A percentile compares a stretch with the other conserved stretches of the same genome.
Conservation (phyloP, 1,139 yeast genomes). For the Protomyces arabidopsidicola region DNA sequence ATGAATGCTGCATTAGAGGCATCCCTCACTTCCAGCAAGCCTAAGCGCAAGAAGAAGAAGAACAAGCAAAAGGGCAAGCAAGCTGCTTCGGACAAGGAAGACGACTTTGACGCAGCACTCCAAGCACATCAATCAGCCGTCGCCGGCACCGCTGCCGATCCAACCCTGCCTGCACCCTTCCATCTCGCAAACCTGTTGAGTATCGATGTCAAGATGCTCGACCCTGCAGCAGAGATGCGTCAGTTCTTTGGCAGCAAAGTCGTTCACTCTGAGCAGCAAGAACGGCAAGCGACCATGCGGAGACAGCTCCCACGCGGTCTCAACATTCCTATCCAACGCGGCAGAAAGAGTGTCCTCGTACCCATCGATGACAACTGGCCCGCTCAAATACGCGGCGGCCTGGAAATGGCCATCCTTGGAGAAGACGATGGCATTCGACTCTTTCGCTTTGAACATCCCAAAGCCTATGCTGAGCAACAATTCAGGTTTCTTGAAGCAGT, state of each 20-base stretch:
- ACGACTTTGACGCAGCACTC: conserved; percentile 18
- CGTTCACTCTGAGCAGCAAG: conserved; percentile 62
- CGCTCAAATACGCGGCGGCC: conserved; percentile 62
- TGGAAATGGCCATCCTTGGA: conserved; percentile 53
- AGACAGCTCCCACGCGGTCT: conserved; percentile 47
- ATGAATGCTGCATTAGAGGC: background rate
- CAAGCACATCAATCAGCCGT: conserved; percentile 14
- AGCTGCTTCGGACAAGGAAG: background rate
- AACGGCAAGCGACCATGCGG: conserved; percentile 40
- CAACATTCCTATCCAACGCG: conserved; percentile 74
- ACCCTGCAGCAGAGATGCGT: conserved; percentile 74
- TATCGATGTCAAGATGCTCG: conserved; percentile 42
- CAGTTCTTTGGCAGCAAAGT: conserved; percentile 71
- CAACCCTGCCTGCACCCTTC: background rate
- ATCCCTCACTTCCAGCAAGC: background rate
- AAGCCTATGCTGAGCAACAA: conserved; percentile 38
- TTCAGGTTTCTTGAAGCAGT: conserved; percentile 40
- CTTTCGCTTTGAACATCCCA: conserved; percentile 42
- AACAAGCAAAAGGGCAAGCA: conserved; percentile 3
- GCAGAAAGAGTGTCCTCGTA: conserved; percentile 70
- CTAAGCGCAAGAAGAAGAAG: conserved; percentile 19
- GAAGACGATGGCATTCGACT: conserved; percentile 42
- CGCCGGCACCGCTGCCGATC: background rate
- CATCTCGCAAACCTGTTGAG: conserved; percentile 11
- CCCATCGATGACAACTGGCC: conserved; percentile 77